These are phyloP conservation scores for Colletotrichum spaethianum DNA, from an alignment of 2,329 filamentous ascomycete species.

Conservation along the genomic window DNA sequence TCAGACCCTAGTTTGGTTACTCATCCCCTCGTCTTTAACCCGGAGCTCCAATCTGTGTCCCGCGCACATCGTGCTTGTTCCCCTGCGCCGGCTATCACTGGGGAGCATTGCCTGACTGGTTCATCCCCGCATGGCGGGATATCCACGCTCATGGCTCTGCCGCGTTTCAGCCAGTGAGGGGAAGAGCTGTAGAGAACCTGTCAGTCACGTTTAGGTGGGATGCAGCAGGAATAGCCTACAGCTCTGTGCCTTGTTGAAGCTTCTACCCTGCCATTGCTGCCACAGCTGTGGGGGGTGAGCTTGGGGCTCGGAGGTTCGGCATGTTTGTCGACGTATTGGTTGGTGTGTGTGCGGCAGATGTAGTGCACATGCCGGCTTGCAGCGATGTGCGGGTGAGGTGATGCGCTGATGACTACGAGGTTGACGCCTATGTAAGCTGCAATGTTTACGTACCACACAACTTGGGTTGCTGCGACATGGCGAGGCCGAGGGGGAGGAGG, in stretches of 20 bases:
- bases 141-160: slow-evolving; percentile 3
- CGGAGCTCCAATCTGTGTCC: neutral
- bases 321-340: slow-evolving; percentile 21
- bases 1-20: slow-evolving; percentile 11
- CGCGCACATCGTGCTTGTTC: neutral
- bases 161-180: slow-evolving; percentile 30
- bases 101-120: slow-evolving; percentile 8
- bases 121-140: slow-evolving; percentile 33
- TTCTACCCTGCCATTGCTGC: slow-evolving; percentile 27
- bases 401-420: slow-evolving; percentile 37
- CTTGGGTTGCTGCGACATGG: slow-evolving; percentile 11
- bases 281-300: slow-evolving; percentile 25
- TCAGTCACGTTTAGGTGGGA: slow-evolving; percentile 1
- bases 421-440: slow-evolving; percentile 23
- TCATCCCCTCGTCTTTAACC: neutral
- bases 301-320: slow-evolving; percentile 37
- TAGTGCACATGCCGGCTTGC: slow-evolving; percentile 20
- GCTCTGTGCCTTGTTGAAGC: slow-evolving; percentile 15
- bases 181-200: neutral
- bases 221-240: neutral
- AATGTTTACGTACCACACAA: slow-evolving; percentile 33
- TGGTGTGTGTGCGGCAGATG: neutral
- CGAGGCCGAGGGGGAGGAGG: slow-evolving; percentile 30
- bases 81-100: slow-evolving; percentile 12
- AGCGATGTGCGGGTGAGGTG: slow-evolving; percentile 28